A percentile compares a stretch with the other conserved stretches of the same genome.
These are phyloP conservation scores for Penicillium psychrosexuale DNA, from an alignment of 2,329 filamentous ascomycete genomes.

Conservation along the genomic window DNA sequence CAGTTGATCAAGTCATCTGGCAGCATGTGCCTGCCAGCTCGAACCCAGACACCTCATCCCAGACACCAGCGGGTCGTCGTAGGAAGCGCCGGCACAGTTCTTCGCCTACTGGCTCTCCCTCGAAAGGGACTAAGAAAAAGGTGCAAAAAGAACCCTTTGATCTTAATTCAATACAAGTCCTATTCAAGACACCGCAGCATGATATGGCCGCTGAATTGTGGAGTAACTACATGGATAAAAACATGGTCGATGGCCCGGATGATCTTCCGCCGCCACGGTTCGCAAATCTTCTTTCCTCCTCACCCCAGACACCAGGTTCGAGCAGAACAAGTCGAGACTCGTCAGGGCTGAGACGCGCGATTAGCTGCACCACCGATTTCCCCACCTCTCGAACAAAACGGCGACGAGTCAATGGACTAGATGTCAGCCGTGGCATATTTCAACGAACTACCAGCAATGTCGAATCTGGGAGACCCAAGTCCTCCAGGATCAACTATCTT, in stretches of 20 bases:
- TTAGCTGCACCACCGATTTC: constrained; percentile 68
- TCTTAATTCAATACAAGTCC: constrained; percentile 56
- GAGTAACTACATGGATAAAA: constrained; percentile 66
- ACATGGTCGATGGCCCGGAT: constrained; percentile 43
- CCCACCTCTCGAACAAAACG: constrained; percentile 61
- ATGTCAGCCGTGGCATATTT: constrained; percentile 46
- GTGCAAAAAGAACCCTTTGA: constrained; percentile 50
- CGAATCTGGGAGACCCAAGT: constrained; percentile 39
- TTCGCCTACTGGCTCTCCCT: constrained; percentile 68
- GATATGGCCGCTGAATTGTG: constrained; percentile 74
- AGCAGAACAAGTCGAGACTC: constrained; percentile 43
- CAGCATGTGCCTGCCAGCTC: constrained; percentile 48
- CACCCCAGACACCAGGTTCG: constrained; percentile 62
- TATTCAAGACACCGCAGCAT: constrained; percentile 64
- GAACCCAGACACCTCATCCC: constrained; percentile 46
- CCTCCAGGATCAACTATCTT: constrained; percentile 54
- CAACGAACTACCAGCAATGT: constrained; percentile 42
- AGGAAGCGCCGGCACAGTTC: constrained; percentile 71
- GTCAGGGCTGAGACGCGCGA: constrained; percentile 58
- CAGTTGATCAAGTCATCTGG: constrained; percentile 62
- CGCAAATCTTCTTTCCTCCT: constrained; percentile 66
- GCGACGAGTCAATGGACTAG: constrained; percentile 55
- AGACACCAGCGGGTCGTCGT: constrained; percentile 45
- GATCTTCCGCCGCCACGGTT: constrained; percentile 57
- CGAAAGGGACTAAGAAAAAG: constrained; percentile 40